Percentiles rank a stretch among this genome's conserved stretches.
phyloP scores from a whole-genome alignment of 148 eudicot species.

The Gaultheria prostrata region DNA sequence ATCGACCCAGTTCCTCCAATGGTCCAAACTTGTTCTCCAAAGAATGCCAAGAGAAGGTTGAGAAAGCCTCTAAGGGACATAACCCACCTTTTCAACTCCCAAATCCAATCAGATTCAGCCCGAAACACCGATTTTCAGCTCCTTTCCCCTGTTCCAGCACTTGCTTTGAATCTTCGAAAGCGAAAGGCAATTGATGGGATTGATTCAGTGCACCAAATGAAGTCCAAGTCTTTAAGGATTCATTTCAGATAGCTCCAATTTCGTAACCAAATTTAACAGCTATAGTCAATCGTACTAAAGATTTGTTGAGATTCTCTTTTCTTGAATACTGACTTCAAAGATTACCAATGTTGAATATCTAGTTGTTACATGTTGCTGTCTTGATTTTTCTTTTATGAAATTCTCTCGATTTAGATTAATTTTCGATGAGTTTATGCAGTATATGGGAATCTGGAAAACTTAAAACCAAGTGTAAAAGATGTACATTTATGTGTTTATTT shows the following conservation, averaged over 20 bases:
- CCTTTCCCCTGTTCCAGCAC: background rate
- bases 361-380: background rate
- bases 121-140: background rate
- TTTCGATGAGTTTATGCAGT: background rate
- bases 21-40: background rate
- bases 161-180: constrained; percentile 5
- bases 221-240: constrained; percentile 4
- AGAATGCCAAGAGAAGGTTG: constrained; percentile 13
- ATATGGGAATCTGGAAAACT: background rate
- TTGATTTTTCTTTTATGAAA: background rate
- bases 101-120: background rate
- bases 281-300: background rate
- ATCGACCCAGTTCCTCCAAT: background rate
- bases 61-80: constrained; percentile 27
- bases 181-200: background rate
- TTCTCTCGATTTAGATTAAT: background rate
- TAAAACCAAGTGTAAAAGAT: background rate
- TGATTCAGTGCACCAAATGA: background rate
- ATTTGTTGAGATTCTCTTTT: background rate
- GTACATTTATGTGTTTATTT: too few species aligned
- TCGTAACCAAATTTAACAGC: background rate
- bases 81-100: constrained; percentile 16
- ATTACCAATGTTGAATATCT: background rate
- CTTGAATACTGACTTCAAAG: background rate
- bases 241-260: constrained; percentile 6